These are phyloP conservation scores for Delphinella strobiligena DNA, from an alignment of 2,329 filamentous ascomycete genomes.

Conservation along the genomic window DNA sequence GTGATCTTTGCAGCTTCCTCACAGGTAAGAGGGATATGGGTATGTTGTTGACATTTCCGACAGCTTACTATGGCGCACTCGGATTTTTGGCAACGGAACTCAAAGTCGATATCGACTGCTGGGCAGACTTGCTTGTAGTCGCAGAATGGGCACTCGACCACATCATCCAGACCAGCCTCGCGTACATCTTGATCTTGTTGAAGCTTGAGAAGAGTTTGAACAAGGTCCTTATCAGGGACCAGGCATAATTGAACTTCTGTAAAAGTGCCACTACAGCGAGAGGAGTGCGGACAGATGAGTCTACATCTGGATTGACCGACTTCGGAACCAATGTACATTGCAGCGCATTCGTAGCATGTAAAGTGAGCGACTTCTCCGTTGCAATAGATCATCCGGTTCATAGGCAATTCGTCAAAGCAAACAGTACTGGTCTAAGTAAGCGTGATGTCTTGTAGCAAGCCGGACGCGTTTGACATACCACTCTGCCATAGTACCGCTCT, in stretches of 20 bases:
- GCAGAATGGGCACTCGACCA: conserved; percentile 72
- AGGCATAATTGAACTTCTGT: conserved; percentile 39
- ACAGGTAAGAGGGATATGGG: conserved; percentile 63
- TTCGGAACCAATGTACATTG: conserved; percentile 51
- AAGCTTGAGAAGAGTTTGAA: conserved; percentile 53
- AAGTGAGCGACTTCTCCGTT: conserved; percentile 45
- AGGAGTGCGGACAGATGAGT: conserved; percentile 58
- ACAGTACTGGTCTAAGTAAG: conserved; percentile 19
- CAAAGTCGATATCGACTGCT: conserved; percentile 53
- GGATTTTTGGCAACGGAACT: conserved; percentile 59
- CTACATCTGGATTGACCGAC: conserved; percentile 59
- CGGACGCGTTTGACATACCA: conserved; percentile 37
- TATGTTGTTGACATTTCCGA: conserved; percentile 50
- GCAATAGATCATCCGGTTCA: conserved; percentile 60
- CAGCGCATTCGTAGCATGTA: conserved; percentile 60
- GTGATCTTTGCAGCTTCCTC: conserved; percentile 43
- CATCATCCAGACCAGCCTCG: conserved; percentile 57
- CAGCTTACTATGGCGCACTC: conserved; percentile 46
- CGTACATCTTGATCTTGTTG: conserved; percentile 59
- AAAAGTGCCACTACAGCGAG: conserved; percentile 54
- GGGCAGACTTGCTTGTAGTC: conserved; percentile 65
- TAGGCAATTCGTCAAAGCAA: conserved; percentile 55
- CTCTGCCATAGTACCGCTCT: conserved; percentile 45
- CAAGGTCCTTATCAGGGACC: conserved; percentile 47
- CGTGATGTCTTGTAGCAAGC: no score